Base-by-base conservation (phyloP, 1,284 basidiomycete species). In the Grifola frondosa region DNA sequence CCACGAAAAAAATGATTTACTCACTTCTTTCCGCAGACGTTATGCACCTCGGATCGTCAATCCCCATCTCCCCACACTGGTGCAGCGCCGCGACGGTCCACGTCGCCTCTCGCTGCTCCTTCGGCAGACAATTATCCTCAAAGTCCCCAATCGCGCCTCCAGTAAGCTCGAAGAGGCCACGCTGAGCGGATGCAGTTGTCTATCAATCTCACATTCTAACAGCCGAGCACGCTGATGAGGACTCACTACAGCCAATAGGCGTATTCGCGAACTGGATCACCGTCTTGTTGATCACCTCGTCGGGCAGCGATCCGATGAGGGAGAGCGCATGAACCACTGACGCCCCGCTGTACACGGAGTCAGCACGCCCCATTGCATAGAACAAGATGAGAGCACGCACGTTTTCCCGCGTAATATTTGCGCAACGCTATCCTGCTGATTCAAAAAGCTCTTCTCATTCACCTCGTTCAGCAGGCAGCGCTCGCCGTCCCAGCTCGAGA, bases 291-390 rank as follows among this genome's bases (percentile, higher is more conserved):
- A 95, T 84, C 50, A 91, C 74, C 20, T 93, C 88, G 63, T 96
- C 93, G 1, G 88, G 84, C 21, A 96, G 75, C 0, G 86, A 84
- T 23, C 73, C 78, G 45, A 95, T 84, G 51, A 92, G 67, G 10
- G 86, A 77, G 87, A 89, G 46, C 90, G 87, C 53, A 94, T 90
- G 67, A 85, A 91, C 91, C 91, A 94, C 60, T 91, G 90, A 38
- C 88, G 73, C 6, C 89, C 90, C 33, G 80, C 83, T 81, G 53
- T 17, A 9, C 21, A 25, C 30, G 16, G 10, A 19, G 16, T 21
- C 20, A 28, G 21, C 19, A 21, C 28, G 31, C 12, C 17, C 31
- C 7, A 8, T 23, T 34, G 10, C 2, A 20, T 17, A 21, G 13
- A 28, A 37, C 23, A 30, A 37, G 21, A 39, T n/a, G 25, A 31